Evolutionary conservation across 169 alveolate species (phyloP).

Genomic region (Plasmodium sp.): DNA sequence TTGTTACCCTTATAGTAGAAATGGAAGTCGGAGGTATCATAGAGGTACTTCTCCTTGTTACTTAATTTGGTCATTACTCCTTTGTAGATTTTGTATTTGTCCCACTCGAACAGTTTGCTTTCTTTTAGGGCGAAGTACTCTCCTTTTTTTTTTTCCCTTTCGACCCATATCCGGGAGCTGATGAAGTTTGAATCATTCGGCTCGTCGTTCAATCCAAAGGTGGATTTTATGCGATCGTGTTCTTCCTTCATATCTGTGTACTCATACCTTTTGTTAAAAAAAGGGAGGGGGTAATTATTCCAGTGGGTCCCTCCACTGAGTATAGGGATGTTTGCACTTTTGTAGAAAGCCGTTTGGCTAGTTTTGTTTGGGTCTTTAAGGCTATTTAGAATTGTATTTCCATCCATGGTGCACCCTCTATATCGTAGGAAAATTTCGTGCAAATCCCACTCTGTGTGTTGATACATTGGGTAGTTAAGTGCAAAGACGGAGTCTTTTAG

Average conservation of each 20-base stretch:
- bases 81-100: slow-evolving; percentile 80
- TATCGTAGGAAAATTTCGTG: slow-evolving; percentile 87
- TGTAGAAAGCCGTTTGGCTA: slow-evolving; percentile 84
- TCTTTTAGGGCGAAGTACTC: slow-evolving; percentile 91
- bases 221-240: slow-evolving; percentile 72
- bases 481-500: slow-evolving; percentile 84
- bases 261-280: slow-evolving; percentile 68
- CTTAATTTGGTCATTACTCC: slow-evolving; percentile 77
- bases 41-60: slow-evolving; percentile 76
- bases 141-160: slow-evolving; percentile 81
- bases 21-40: slow-evolving; percentile 84
- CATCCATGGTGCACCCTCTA: slow-evolving; percentile 91
- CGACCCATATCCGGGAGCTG: slow-evolving; percentile 87
- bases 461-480: slow-evolving; percentile 84
- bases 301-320: slow-evolving; percentile 91
- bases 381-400: slow-evolving; percentile 83
- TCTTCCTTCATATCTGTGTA: slow-evolving; percentile 74
- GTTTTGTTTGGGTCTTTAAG: slow-evolving; percentile 81
- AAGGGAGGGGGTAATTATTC: slow-evolving; percentile 76
- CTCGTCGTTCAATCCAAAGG: slow-evolving; percentile 86
- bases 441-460: slow-evolving; percentile 78
- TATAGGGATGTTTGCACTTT: slow-evolving; percentile 84
- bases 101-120: slow-evolving; percentile 87
- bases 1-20: slow-evolving; percentile 81
- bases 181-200: slow-evolving; percentile 84